phyloP scores from a whole-genome alignment of 352 stramenopile genomes.

The Plasmopara muralis region DNA sequence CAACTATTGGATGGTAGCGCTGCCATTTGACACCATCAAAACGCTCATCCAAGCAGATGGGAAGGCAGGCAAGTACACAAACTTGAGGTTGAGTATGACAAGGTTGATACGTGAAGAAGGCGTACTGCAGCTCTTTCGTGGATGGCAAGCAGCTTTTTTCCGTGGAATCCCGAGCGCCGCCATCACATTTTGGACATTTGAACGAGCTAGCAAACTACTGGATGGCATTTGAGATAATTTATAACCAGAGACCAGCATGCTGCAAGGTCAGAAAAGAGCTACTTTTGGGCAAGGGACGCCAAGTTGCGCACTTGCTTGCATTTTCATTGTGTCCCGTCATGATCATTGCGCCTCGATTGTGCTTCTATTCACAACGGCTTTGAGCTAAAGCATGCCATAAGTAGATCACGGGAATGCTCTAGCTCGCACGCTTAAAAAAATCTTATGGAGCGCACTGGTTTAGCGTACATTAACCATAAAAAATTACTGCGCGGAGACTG shows the following conservation, averaged over 20 bases:
- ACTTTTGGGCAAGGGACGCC: too few relatives aligned
- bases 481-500: too few relatives aligned
- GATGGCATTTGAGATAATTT: slow-evolving; percentile 22
- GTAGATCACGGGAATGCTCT: too few relatives aligned
- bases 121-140: slow-evolving; percentile 59
- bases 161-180: slow-evolving; percentile 64
- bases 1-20: slow-evolving; percentile 77
- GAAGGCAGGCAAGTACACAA: slow-evolving; percentile 33
- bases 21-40: slow-evolving; percentile 84
- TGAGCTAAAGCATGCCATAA: too few relatives aligned
- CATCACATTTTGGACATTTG: slow-evolving; percentile 79
- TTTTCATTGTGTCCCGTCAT: too few relatives aligned
- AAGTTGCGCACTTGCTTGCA: too few relatives aligned
- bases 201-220: slow-evolving; percentile 51
- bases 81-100: slow-evolving; percentile 31
- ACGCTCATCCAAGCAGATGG: slow-evolving; percentile 74
- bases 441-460: too few relatives aligned
- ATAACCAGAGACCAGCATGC: slow-evolving; percentile 1
- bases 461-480: too few relatives aligned
- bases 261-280: neutral
- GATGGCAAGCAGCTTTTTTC: slow-evolving; percentile 77
- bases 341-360: too few relatives aligned
- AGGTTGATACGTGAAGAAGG: slow-evolving; percentile 50
- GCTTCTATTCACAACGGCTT: too few relatives aligned
- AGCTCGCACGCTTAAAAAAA: too few relatives aligned